These are phyloP conservation scores for Corymbia calophylla DNA, from an alignment of 441 rosid genomes.

Conservation along the genomic window DNA sequence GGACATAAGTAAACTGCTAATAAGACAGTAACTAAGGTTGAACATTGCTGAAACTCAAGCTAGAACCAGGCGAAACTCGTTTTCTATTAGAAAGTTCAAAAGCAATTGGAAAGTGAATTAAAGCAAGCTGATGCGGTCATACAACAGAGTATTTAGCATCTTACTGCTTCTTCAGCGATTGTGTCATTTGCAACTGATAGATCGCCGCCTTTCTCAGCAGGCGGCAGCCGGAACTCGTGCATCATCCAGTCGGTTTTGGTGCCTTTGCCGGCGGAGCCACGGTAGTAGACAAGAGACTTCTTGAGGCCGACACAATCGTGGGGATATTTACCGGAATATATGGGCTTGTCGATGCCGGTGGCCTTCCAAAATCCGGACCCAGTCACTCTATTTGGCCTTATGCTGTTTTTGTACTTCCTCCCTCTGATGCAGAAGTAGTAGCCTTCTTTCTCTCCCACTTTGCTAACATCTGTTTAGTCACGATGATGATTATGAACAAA, in stretches of 20 bases:
- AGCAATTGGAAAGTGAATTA: not conserved
- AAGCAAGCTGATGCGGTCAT: not conserved
- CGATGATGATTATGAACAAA: not conserved
- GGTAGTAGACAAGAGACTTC: conserved; percentile 37
- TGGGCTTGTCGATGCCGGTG: conserved; percentile 41
- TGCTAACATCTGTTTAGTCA: not conserved
- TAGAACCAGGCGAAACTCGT: not conserved
- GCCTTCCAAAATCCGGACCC: conserved; percentile 60
- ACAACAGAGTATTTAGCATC: not conserved
- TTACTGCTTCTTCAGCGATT: not conserved
- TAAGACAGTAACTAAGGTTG: not conserved
- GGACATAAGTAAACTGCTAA: not conserved
- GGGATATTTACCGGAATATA: conserved; percentile 12
- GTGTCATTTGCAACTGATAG: not conserved
- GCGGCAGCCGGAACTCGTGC: conserved; percentile 52
- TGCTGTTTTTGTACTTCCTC: conserved; percentile 41
- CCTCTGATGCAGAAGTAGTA: conserved; percentile 42
- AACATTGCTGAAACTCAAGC: not conserved
- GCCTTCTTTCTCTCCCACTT: not conserved
- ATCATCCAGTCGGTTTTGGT: conserved; percentile 56
- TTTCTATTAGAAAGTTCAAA: not conserved
- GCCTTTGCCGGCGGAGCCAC: conserved; percentile 46
- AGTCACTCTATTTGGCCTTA: conserved; percentile 48
- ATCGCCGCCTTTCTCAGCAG: not conserved
- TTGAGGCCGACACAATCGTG: conserved; percentile 28